Base-by-base conservation (phyloP, 805 yeast species). In the Myxozyma geophila region DNA sequence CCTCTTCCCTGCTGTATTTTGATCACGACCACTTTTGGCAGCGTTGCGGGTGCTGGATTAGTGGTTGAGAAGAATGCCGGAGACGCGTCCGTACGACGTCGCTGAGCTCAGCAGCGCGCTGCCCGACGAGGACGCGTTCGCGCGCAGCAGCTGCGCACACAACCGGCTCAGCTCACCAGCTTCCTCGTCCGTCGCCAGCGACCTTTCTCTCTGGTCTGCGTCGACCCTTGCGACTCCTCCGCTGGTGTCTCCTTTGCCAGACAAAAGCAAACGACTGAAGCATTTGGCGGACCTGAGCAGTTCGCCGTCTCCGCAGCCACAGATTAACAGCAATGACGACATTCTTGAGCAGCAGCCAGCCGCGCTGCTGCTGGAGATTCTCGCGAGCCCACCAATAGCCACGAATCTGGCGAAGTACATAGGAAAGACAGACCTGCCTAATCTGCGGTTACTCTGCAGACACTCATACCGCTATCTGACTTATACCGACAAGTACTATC, bases 401-500 rank as follows among this genome's bases (percentile, higher is more conserved):
- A 19, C 54, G 17, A 36, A 35, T 8, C 37, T 59, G 2, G 59
- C 39, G 1, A 40, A 50, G 13, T 43, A 54, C 36, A 40, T 59
- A 1, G 50, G 59, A n/a, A 28, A 28, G 8, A 54, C 47, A 28
- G 63, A 59, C 40, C 40, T 59, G n/a, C 47, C 40, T 5, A 35
- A 39, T 1, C 59, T 66, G 36, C 59, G 58, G 23, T 50, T 55
- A 9, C 53, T 64, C 13, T 64, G 67, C 63, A 46, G 40, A 21
- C 17, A 46, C 35, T 47, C 68, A 15, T 51, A 60, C 52, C 49
- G 47, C 9, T 36, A 35, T 10, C 53, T 66, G 28, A 17, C 54
- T 15, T 59, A 17, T 8, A 54, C 69, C 5, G 36, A 48, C 15
- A 35, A 13, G 33, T 66, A 66, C 33, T 60, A 47, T 39, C 19